Base-by-base conservation (phyloP, 768 basidiomycete species). In the Podaxis sp. region DNA sequence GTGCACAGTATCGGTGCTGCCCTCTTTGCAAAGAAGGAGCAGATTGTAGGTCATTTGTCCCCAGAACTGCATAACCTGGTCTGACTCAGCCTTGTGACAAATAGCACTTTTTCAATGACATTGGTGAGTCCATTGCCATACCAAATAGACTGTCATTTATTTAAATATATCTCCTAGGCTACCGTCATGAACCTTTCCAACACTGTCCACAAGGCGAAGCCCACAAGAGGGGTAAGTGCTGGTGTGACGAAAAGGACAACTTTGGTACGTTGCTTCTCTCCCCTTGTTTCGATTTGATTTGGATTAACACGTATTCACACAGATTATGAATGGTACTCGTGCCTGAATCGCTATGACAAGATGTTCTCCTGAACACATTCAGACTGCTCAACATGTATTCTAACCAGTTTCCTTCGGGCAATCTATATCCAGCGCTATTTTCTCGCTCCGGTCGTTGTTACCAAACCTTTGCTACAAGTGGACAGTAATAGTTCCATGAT, bases 101-200 rank as follows among this genome's bases (percentile, higher is more conserved):
- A 28, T 50, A 81, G 76, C 92, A 97, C 72, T 98, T 93, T 77
- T 98, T 98, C 80, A 84, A 89, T 64, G 94, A 98, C 68, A 92
- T 98, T 54, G 95, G 86, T 69, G 55, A 37, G 59, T 40, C 5
- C 54, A 10, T 42, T 44, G 10, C 16, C 28, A 35, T 23, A 11
- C 14, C 3, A 21, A 16, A 9, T 44, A 4, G 6, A 32, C 48
- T 13, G n/a, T 28, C 9, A 21, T 50, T 6, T 38, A 23, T 16
- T 28, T 55, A 59, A 32, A 18, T 0, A 35, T 46, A 23, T 51
- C 47, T 38, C 35, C 52, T 27, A 68, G 67, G 88, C 3, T 98
- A 97, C 71, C 82, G 87, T 36, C 95, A 98, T 67, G 88, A 93
- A 66, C 93, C 94, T 10, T 98, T 98, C 84, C 91, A 94, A 72